A percentile compares a stretch with the other conserved stretches of the same genome.
phyloP scores from a whole-genome alignment of 73 alveolate genomes.

The Uronychia setigera region DNA sequence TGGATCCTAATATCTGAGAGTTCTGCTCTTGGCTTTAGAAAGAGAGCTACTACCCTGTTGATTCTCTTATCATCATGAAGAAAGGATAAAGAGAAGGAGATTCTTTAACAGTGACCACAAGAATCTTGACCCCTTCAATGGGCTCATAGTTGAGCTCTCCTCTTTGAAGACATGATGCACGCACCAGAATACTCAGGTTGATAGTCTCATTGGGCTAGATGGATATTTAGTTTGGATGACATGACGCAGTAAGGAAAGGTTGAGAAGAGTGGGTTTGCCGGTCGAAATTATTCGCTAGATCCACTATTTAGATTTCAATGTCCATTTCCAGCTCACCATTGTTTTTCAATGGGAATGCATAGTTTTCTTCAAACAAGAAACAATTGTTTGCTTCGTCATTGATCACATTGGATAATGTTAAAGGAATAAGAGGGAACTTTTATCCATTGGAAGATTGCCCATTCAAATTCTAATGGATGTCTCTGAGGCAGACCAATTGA shows the following conservation, averaged over 20 bases:
- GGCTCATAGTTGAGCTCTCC: background rate
- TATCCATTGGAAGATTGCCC: background rate
- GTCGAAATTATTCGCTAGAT: background rate
- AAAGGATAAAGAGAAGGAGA: too few relatives aligned
- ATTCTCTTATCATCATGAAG: too few relatives aligned
- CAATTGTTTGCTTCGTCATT: background rate
- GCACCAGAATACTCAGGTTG: background rate
- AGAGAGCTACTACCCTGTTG: too few relatives aligned
- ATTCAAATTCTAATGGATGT: background rate
- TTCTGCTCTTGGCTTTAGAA: too few relatives aligned
- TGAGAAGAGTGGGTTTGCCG: background rate
- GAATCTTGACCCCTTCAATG: background rate
- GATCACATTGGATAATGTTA: background rate
- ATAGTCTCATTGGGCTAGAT: background rate
- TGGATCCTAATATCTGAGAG: too few relatives aligned
- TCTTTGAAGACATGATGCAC: background rate
- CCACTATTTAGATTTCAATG: background rate
- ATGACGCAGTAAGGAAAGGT: background rate
- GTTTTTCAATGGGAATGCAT: background rate
- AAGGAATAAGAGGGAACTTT: too few relatives aligned
- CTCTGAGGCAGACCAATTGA: too few relatives aligned
- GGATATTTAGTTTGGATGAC: background rate
- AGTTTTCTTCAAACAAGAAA: too few relatives aligned
- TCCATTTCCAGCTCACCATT: background rate
- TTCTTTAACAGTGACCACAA: background rate